These are phyloP conservation scores for Henckelia pumila DNA, from an alignment of 257 asterid genomes.

Conservation along the genomic window DNA sequence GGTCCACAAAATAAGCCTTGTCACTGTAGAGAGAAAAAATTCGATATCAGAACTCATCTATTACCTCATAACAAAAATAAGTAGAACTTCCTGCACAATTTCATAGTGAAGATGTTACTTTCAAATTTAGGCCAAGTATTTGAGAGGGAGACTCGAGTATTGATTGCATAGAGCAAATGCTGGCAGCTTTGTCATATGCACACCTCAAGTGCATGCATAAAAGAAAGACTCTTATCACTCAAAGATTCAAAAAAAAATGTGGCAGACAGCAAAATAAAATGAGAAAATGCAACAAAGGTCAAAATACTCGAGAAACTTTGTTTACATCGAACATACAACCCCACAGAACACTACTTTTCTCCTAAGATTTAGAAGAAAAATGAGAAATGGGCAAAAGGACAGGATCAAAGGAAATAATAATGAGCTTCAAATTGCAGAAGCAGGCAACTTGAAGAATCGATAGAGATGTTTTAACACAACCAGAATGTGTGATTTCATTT, in stretches of 20 bases:
- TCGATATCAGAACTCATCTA: slow-evolving; percentile 12
- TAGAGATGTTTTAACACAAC: background rate
- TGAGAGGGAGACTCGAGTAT: background rate
- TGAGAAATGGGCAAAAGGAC: background rate
- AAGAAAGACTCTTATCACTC: background rate
- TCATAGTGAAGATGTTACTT: background rate
- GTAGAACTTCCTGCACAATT: background rate
- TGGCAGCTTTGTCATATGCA: background rate
- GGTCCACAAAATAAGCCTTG: slow-evolving; percentile 93
- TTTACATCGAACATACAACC: background rate
- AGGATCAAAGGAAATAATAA: background rate
- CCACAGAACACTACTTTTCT: background rate
- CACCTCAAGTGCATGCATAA: background rate
- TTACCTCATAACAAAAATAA: background rate
- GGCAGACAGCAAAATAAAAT: background rate
- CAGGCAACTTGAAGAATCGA: background rate
- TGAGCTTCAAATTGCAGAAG: background rate
- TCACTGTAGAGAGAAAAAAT: slow-evolving; percentile 46
- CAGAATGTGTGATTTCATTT: background rate
- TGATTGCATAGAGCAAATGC: background rate
- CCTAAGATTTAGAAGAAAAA: background rate
- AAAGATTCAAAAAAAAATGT: slow-evolving; percentile 5
- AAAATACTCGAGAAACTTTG: background rate
- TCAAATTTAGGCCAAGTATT: background rate
- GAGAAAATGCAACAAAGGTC: background rate